Evolutionary conservation across 1,139 yeast genomes (phyloP).

Genomic region (Saccharomycopsis phalli): DNA sequence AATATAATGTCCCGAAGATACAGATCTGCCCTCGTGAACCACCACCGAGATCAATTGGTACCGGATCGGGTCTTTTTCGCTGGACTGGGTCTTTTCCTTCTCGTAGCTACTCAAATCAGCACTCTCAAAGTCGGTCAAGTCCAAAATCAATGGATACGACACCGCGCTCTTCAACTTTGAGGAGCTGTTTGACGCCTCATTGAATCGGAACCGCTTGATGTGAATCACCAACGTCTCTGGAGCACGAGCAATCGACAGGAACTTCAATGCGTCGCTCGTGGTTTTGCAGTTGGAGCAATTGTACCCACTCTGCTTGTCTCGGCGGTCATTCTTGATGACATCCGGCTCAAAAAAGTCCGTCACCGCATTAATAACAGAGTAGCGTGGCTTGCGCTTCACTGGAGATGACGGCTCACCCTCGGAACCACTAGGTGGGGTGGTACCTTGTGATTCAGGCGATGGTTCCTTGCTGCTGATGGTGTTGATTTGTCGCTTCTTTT

Average conservation of each 20-base stretch:
- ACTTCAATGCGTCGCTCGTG: conserved; percentile 70
- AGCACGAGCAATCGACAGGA: conserved; percentile 63
- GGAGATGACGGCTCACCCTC: neutral
- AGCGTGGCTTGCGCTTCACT: conserved; percentile 28
- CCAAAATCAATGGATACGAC: conserved; percentile 67
- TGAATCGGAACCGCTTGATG: conserved; percentile 82
- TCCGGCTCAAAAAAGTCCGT: conserved; percentile 78
- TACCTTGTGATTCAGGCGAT: conserved; percentile 16
- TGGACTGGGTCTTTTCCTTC: neutral
- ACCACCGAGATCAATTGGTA: conserved; percentile 80
- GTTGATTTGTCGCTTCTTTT: conserved; percentile 35
- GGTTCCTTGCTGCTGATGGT: conserved; percentile 15
- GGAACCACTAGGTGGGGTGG: too few relatives aligned
- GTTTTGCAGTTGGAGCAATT: conserved; percentile 80
- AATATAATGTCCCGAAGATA: conserved; percentile 88
- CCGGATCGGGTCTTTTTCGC: conserved; percentile 36
- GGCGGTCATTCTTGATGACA: conserved; percentile 53
- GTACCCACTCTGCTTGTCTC: conserved; percentile 58
- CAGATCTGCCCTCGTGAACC: conserved; percentile 90
- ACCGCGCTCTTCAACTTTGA: conserved; percentile 86
- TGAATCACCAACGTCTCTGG: conserved; percentile 87
- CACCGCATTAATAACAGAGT: conserved; percentile 65
- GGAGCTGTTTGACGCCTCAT: conserved; percentile 53
- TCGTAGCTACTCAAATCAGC: conserved; percentile 21
- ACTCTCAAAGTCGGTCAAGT: conserved; percentile 48